Base-by-base conservation (phyloP, 805 yeast genomes). In the Candida mattraensis region DNA sequence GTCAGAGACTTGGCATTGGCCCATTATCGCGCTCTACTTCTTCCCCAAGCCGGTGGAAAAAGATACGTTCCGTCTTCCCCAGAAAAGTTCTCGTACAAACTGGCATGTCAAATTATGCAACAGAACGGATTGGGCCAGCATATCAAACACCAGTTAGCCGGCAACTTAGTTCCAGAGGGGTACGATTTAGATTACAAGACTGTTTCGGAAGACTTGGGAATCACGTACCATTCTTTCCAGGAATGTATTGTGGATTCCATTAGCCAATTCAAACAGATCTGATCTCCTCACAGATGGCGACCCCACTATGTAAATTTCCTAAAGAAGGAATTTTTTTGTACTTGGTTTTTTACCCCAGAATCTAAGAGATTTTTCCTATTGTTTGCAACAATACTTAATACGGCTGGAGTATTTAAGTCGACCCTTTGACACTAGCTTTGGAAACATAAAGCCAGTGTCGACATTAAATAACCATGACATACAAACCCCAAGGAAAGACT, bases 201-300 rank as follows among this genome's bases (percentile, higher is more conserved):
- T 33, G 64, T 74, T 9, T 58, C 45, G 18, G 48, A 55, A 19
- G 44, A 63, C 6, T 48, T 74, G 23, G 74, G 71, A 1, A 61
- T 69, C 30, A 51, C 60, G 15, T 67, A 63, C 42, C 63, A 57
- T 34, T 49, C 51, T 12, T 58, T 74, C 36, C 61, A 69, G 38
- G 50, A 60, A 9, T 48, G 71, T 2, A 63, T 76, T 8, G 53
- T 54, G 20, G 77, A 73, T 42, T 58, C 74, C 8, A 58, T 67
- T 18, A 45, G 51, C 14, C 78, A 71, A 54, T 57, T 72, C 16
- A 24, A 27, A 18, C n/a, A n/a, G n/a, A n/a, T n/a, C n/a, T n/a
- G n/a, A n/a, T n/a, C n/a, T n/a, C n/a, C n/a, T n/a, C n/a, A n/a
- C n/a, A n/a, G n/a, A n/a, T n/a, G n/a, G n/a, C n/a, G n/a, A n/a